Conservation (phyloP, 169 alveolate species). For the Cryptosporidium sp. region DNA sequence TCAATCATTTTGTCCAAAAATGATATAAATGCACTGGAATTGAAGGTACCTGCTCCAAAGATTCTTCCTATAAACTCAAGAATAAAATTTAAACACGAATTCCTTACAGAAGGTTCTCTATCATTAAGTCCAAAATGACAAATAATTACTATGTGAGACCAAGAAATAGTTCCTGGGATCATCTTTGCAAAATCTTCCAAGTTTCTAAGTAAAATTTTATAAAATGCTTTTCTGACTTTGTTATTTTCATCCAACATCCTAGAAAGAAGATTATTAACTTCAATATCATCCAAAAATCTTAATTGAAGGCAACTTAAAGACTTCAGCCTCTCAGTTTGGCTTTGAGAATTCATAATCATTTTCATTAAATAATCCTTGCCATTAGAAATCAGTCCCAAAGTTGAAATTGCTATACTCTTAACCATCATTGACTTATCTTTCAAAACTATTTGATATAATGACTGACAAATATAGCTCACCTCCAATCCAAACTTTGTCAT, state of each 20-base stretch:
- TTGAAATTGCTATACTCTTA: slow-evolving; percentile 28
- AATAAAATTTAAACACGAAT: slow-evolving; percentile 10
- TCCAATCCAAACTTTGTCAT: not conserved
- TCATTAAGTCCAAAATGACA: slow-evolving; percentile 68
- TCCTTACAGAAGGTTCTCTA: slow-evolving; percentile 10
- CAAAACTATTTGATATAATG: not conserved
- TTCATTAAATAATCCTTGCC: slow-evolving; percentile 32
- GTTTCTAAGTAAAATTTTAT: slow-evolving; percentile 8
- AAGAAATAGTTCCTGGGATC: not conserved
- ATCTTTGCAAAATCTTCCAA: slow-evolving; percentile 5
- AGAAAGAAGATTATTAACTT: slow-evolving; percentile 8
- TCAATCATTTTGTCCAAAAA: slow-evolving; percentile 45
- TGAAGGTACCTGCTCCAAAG: slow-evolving; percentile 31
- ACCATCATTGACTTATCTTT: slow-evolving; percentile 49
- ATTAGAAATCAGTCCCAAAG: slow-evolving; percentile 13
- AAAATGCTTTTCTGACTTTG: slow-evolving; percentile 34
- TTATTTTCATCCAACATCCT: slow-evolving; percentile 55
- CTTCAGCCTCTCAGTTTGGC: slow-evolving; percentile 18
- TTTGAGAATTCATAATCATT: not conserved
- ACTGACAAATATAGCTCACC: not conserved
- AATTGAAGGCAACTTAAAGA: slow-evolving; percentile 18
- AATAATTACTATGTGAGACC: slow-evolving; percentile 51
- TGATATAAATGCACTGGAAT: slow-evolving; percentile 4
- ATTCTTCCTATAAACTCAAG: slow-evolving; percentile 4
- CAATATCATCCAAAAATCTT: slow-evolving; percentile 1